Evolutionary conservation across 2,329 filamentous ascomycete genomes (phyloP).

Genomic region (Dendryphion nanum): DNA sequence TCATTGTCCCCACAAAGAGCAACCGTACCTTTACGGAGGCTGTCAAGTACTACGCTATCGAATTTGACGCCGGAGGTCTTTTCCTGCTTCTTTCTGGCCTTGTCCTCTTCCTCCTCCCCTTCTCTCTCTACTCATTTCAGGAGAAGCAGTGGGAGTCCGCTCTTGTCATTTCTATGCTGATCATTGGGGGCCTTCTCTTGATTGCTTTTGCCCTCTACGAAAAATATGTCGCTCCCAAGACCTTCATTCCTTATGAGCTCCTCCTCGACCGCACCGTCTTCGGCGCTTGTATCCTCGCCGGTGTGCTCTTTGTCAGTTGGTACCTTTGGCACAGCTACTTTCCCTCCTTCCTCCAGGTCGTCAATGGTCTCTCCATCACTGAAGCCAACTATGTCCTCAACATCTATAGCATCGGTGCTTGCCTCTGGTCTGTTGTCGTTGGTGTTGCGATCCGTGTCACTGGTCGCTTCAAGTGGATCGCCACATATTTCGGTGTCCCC

Average conservation of each 20-base stretch:
- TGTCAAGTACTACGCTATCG: conserved; percentile 54
- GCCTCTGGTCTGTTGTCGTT: background rate
- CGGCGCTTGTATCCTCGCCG: conserved; percentile 51
- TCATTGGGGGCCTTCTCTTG: conserved; percentile 35
- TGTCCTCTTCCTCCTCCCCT: conserved; percentile 65
- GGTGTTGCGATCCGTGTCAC: conserved; percentile 6
- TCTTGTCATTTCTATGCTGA: conserved; percentile 39
- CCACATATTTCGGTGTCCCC: conserved; percentile 25
- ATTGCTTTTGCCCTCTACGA: conserved; percentile 41
- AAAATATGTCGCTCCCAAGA: conserved; percentile 36
- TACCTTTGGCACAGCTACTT: conserved; percentile 37
- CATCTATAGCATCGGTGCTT: background rate
- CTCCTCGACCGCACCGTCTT: conserved; percentile 51
- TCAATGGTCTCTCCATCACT: background rate
- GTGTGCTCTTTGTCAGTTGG: conserved; percentile 25
- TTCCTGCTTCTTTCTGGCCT: conserved; percentile 60
- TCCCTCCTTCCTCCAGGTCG: conserved; percentile 1
- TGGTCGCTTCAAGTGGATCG: conserved; percentile 22
- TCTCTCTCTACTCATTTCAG: conserved; percentile 51
- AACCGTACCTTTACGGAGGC: conserved; percentile 49
- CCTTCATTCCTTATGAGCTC: conserved; percentile 46
- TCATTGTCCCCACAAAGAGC: conserved; percentile 44
- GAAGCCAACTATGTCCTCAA: background rate
- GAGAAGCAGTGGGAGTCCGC: conserved; percentile 29
- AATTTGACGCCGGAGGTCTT: conserved; percentile 64